Evolutionary conservation across 805 yeast species (phyloP).

Genomic region (Wickerhamomyces kurtzmanii): DNA sequence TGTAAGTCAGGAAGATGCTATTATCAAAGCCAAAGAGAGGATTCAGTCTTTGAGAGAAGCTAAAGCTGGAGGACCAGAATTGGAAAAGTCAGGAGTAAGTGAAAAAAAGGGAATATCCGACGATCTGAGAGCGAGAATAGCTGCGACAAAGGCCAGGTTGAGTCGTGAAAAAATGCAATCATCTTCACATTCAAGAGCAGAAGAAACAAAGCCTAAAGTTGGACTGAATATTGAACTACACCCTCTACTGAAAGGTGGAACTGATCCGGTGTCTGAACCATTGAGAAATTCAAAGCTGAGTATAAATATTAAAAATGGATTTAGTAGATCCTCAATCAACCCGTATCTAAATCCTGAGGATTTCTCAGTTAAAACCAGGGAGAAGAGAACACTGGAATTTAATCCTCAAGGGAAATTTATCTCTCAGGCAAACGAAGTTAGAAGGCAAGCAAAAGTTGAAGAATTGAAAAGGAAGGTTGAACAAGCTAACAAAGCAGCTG

Average conservation of each 20-base stretch:
- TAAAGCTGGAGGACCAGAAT: not conserved
- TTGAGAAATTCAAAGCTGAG: slow-evolving; percentile 14
- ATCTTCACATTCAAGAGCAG: too few species aligned
- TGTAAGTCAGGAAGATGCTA: slow-evolving; percentile 3
- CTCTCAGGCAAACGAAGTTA: slow-evolving; percentile 26
- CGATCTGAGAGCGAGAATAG: slow-evolving; percentile 1
- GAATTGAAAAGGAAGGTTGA: slow-evolving; percentile 23
- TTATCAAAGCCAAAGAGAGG: slow-evolving; percentile 5
- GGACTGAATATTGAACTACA: slow-evolving; percentile 19
- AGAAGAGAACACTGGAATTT: slow-evolving; percentile 34
- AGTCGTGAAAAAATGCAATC: too few species aligned
- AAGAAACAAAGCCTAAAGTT: too few species aligned
- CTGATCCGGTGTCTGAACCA: slow-evolving; percentile 2
- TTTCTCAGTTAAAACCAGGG: slow-evolving; percentile 9
- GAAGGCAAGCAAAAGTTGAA: slow-evolving; percentile 27
- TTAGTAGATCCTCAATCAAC: slow-evolving; percentile 25
- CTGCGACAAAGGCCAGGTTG: slow-evolving; percentile 1
- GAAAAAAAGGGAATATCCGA: not conserved
- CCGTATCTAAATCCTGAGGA: slow-evolving; percentile 1
- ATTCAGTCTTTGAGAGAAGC: slow-evolving; percentile 4
- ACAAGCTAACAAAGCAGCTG: slow-evolving; percentile 28
- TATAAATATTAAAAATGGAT: slow-evolving; percentile 14
- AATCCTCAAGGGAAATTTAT: slow-evolving; percentile 58
- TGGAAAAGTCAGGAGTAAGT: too few species aligned
- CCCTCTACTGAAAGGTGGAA: slow-evolving; percentile 17